Conservation (phyloP, 2,329 filamentous ascomycete species). For the Beauveria varroae region DNA sequence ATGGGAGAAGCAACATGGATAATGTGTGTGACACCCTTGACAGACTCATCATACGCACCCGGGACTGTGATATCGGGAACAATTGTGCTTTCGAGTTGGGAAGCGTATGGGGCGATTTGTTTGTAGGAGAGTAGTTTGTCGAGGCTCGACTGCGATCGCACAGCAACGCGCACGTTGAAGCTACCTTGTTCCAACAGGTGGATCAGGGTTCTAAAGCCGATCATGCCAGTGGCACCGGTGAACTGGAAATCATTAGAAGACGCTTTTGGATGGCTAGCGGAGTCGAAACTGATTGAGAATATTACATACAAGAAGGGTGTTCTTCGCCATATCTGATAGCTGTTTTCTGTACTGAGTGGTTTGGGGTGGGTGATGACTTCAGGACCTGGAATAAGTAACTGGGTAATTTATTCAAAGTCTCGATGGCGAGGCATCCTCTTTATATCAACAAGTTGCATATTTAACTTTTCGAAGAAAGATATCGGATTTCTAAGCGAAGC, state of each 20-base stretch:
- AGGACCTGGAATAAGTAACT: neutral
- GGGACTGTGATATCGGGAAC: slow-evolving; percentile 29
- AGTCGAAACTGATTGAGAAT: too few species aligned
- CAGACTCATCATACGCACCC: slow-evolving; percentile 32
- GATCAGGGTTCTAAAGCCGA: slow-evolving; percentile 22
- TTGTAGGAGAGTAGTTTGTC: neutral
- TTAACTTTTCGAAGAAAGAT: too few species aligned
- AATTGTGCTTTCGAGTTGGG: slow-evolving; percentile 19
- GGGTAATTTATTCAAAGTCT: neutral
- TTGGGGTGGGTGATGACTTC: neutral
- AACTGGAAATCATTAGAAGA: slow-evolving; percentile 10
- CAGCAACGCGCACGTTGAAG: slow-evolving; percentile 22
- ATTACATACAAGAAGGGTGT: slow-evolving; percentile 1
- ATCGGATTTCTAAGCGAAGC: neutral
- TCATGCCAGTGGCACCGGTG: slow-evolving; percentile 24
- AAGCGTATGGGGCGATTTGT: slow-evolving; percentile 3
- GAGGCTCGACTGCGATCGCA: slow-evolving; percentile 18
- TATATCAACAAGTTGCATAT: neutral
- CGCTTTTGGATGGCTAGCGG: too few species aligned
- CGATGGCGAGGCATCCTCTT: neutral
- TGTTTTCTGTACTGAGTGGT: neutral
- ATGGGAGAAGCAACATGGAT: slow-evolving; percentile 24
- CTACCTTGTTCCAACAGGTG: slow-evolving; percentile 17
- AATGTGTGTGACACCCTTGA: slow-evolving; percentile 30
- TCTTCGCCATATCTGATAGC: neutral